phyloP scores from a whole-genome alignment of 2,329 filamentous ascomycete genomes.

The Colletotrichum simmondsii region DNA sequence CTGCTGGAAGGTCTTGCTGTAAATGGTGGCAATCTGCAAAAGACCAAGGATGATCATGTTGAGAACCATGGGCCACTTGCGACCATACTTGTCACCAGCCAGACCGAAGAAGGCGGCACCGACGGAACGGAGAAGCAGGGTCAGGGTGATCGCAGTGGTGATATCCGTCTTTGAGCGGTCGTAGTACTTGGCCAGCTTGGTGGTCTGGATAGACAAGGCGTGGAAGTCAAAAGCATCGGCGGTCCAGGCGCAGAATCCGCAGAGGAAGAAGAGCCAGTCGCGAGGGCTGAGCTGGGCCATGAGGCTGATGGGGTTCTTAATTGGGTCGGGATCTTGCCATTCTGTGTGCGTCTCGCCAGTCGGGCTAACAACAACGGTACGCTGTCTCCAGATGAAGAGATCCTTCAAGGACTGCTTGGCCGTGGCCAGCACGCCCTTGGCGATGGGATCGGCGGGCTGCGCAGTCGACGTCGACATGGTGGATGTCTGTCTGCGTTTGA shows the following conservation, averaged over 20 bases:
- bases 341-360: constrained; percentile 73
- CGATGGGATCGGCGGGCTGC: constrained; percentile 71
- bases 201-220: constrained; percentile 81
- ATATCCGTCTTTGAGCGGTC: constrained; percentile 70
- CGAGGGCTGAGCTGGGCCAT: constrained; percentile 70
- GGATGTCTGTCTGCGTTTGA: neutral
- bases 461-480: constrained; percentile 46
- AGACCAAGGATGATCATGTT: constrained; percentile 80
- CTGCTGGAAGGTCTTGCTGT: constrained; percentile 75
- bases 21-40: constrained; percentile 81
- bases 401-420: constrained; percentile 73
- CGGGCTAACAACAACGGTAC: constrained; percentile 73
- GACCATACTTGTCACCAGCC: constrained; percentile 81
- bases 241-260: constrained; percentile 81
- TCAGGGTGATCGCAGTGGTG: constrained; percentile 80
- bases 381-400: constrained; percentile 80
- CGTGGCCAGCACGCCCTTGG: constrained; percentile 72
- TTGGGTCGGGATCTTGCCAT: constrained; percentile 74
- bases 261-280: constrained; percentile 81
- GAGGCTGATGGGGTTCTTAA: constrained; percentile 78
- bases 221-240: constrained; percentile 89
- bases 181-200: constrained; percentile 70
- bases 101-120: constrained; percentile 82
- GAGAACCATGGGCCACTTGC: constrained; percentile 85
- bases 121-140: constrained; percentile 78